A percentile compares a stretch with the other conserved stretches of the same genome.
Conservation (phyloP, 768 basidiomycete genomes). For the Chlorophyllum brunneum region DNA sequence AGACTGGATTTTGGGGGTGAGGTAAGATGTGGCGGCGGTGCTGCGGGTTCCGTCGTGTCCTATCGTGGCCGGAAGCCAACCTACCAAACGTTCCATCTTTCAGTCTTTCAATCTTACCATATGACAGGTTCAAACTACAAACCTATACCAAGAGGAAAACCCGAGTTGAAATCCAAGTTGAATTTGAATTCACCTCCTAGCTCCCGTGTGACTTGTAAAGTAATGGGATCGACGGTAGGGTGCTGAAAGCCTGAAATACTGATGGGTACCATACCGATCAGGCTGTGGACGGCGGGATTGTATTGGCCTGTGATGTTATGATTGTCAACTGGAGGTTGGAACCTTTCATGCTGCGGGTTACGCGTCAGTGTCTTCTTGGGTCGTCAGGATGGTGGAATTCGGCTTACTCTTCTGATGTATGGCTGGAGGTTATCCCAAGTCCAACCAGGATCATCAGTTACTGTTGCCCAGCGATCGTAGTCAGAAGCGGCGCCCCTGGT, state of each 20-base stretch:
- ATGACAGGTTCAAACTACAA: neutral
- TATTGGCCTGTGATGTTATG: slow-evolving; percentile 29
- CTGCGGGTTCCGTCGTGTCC: slow-evolving; percentile 14
- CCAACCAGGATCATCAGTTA: slow-evolving; percentile 28
- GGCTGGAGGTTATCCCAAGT: slow-evolving; percentile 27
- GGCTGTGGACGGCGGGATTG: slow-evolving; percentile 27
- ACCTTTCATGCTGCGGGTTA: slow-evolving; percentile 20
- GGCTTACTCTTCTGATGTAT: slow-evolving; percentile 20
- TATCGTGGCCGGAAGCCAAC: slow-evolving; percentile 12
- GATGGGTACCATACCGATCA: slow-evolving; percentile 21
- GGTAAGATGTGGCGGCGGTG: slow-evolving; percentile 13
- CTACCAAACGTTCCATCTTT: neutral
- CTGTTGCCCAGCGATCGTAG: slow-evolving; percentile 23
- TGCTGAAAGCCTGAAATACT: slow-evolving; percentile 22
- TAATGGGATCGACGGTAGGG: slow-evolving; percentile 23
- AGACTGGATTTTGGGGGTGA: neutral
- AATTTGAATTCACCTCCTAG: slow-evolving; percentile 16
- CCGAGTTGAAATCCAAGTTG: slow-evolving; percentile 14
- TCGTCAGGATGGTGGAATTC: neutral
- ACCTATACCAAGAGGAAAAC: slow-evolving; percentile 12
- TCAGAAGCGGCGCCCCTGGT: slow-evolving; percentile 27
- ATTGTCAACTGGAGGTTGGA: slow-evolving; percentile 24
- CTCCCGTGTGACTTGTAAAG: slow-evolving; percentile 26
- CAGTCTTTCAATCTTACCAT: neutral
- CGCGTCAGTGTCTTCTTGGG: neutral